Evolutionary conservation across 176 grass and related monocot genomes (phyloP).

Genomic region (Oryza nivara): DNA sequence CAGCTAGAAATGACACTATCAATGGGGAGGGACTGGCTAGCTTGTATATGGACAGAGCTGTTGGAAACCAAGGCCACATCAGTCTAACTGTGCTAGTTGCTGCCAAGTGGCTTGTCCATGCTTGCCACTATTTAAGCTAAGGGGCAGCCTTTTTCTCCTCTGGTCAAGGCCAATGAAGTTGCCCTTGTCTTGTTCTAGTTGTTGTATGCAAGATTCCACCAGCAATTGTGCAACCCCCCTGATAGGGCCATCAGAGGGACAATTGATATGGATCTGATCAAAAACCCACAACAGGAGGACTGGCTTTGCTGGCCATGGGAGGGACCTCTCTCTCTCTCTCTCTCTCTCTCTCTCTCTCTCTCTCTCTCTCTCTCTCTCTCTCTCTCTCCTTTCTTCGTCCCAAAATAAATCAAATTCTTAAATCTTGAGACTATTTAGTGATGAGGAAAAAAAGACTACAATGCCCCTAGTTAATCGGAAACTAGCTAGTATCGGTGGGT

Average conservation of each 20-base stretch:
- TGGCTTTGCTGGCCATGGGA: neutral
- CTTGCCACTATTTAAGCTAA: constrained; percentile 44
- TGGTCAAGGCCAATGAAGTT: constrained; percentile 52
- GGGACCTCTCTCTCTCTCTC: constrained; percentile 19
- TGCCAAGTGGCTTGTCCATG: constrained; percentile 71
- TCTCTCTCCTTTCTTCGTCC: too few relatives aligned
- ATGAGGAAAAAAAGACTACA: too few relatives aligned
- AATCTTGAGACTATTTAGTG: too few relatives aligned
- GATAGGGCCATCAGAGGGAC: constrained; percentile 36
- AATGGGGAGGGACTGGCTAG: neutral
- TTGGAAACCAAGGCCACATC: constrained; percentile 14
- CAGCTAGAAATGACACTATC: neutral
- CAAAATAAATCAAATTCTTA: too few relatives aligned
- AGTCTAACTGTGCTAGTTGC: constrained; percentile 4
- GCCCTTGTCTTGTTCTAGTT: constrained; percentile 41
- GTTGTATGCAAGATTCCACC: constrained; percentile 53
- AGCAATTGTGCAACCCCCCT: constrained; percentile 4
- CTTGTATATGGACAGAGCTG: neutral
- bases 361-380: neutral
- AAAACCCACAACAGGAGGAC: constrained; percentile 19
- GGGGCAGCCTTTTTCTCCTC: constrained; percentile 37
- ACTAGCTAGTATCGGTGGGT: too few relatives aligned
- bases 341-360: neutral
- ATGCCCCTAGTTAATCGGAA: too few relatives aligned
- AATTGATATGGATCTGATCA: constrained; percentile 56